A percentile compares a stretch with the other conserved stretches of the same genome.
phyloP scores from a whole-genome alignment of 2,329 filamentous ascomycete species.

The Colletotrichum costaricense region DNA sequence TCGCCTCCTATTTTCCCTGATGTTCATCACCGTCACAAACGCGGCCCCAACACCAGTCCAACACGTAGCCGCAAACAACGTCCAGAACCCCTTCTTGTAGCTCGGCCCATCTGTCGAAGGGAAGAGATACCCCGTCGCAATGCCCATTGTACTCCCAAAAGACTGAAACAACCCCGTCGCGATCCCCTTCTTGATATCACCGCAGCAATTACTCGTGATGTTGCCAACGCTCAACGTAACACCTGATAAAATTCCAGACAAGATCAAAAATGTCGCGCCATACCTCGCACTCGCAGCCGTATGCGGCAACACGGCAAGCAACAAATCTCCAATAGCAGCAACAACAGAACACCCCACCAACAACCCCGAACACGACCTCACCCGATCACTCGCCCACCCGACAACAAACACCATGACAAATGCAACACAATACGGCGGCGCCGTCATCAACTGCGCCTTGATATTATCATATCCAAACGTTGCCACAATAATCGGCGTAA shows the following conservation, averaged over 20 bases:
- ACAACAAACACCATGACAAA: slow-evolving; percentile 36
- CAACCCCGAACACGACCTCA: slow-evolving; percentile 35
- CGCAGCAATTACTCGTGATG: slow-evolving; percentile 30
- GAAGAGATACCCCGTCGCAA: slow-evolving; percentile 25
- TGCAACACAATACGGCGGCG: slow-evolving; percentile 34
- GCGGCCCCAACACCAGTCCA: slow-evolving; percentile 25
- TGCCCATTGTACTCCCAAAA: slow-evolving; percentile 32
- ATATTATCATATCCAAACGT: slow-evolving; percentile 38
- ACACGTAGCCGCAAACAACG: slow-evolving; percentile 23
- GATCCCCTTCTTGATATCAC: slow-evolving; percentile 32
- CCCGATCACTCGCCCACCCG: slow-evolving; percentile 33
- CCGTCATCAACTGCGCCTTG: slow-evolving; percentile 37
- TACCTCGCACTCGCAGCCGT: slow-evolving; percentile 16
- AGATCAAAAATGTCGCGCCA: slow-evolving; percentile 23
- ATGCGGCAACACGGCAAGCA: slow-evolving; percentile 15
- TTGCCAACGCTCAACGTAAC: slow-evolving; percentile 19
- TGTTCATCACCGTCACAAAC: slow-evolving; percentile 31
- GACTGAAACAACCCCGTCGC: slow-evolving; percentile 22
- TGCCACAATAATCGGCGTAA: slow-evolving; percentile 38
- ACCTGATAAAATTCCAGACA: slow-evolving; percentile 18
- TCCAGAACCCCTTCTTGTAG: slow-evolving; percentile 29
- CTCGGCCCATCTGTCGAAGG: slow-evolving; percentile 15
- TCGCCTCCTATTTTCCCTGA: slow-evolving; percentile 33
- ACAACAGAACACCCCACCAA: slow-evolving; percentile 33
- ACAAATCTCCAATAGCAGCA: slow-evolving; percentile 13